Evolutionary conservation across 23 red algal genomes (phyloP), one percentile per base, ranked within the genome.

Genomic region (Gracilaria gracilis): DNA sequence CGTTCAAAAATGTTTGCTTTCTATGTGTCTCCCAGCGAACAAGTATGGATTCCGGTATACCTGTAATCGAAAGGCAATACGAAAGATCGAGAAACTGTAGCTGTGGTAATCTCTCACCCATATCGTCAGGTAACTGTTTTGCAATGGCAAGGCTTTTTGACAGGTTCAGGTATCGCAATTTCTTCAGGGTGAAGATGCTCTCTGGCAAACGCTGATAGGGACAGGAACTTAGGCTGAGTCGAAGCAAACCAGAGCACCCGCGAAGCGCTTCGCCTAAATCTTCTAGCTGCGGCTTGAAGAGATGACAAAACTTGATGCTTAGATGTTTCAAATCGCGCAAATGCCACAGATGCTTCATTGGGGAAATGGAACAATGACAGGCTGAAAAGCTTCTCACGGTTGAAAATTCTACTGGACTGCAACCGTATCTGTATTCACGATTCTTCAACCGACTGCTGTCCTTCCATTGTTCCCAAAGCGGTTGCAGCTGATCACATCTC

Each of bases 321-420:
- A 77, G 72, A 25, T 31, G 38, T 77, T 77, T 46, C 16, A 77
- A 51, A 50, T 77, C 72, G 9, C 46, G 38, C 7, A 77, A 32
- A 51, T 77, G 72, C 72, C 72, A 77, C n/a, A 77, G 39, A 50
- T 77, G 72, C 23, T 48, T 50, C 46, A 77, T 49, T 0, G 38
- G 27, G 3, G 72, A 77, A 77, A 77, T 51, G n/a, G n/a, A 50
- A 35, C 72, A 77, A 77, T 77, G 72, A 31, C 72, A 77, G 9
- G 72, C 42, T 9, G 14, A 20, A 28, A 77, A 77, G 40, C 24
- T 25, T 51, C 27, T 77, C 31, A 77, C 72, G 27, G 40, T 49
- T 50, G 72, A 31, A 21, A 77, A 77, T 50, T 50, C n/a, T 12
- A 77, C 72, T n/a, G 72, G 72, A 77, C 50, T 23, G 25, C 72